A percentile compares a stretch with the other conserved stretches of the same genome.
Evolutionary conservation across 2,329 filamentous ascomycete genomes (phyloP).

Genomic region (Elsinoe arachidis): DNA sequence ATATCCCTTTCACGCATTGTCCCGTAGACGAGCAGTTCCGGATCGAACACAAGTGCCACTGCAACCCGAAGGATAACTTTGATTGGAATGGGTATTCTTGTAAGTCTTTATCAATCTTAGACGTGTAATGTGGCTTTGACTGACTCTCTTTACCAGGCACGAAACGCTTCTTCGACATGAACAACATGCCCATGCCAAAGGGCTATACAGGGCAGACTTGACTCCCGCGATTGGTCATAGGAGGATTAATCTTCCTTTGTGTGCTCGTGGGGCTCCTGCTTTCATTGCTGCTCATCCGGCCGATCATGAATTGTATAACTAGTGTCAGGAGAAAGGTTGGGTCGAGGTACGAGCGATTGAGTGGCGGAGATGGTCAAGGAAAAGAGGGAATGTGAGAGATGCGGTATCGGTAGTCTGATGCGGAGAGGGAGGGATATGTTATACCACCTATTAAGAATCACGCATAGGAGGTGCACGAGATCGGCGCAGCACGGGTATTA

Average conservation of each 20-base stretch:
- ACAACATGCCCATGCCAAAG: constrained; percentile 69
- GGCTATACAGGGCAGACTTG: constrained; percentile 59
- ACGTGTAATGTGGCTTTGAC: neutral
- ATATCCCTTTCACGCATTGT: constrained; percentile 96
- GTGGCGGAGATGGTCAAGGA: neutral
- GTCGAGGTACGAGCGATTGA: neutral
- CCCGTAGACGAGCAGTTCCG: constrained; percentile 81
- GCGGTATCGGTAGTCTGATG: neutral
- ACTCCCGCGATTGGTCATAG: constrained; percentile 15
- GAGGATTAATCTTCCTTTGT: neutral
- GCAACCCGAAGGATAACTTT: constrained; percentile 94
- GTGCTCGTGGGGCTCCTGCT: neutral
- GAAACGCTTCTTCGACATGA: constrained; percentile 74
- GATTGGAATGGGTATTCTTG: constrained; percentile 99
- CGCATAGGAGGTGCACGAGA: neutral
- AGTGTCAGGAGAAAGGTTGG: neutral
- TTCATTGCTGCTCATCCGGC: constrained; percentile 10
- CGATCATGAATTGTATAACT: constrained; percentile 11
- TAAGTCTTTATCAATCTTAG: constrained; percentile 40
- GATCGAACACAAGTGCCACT: constrained; percentile 81
- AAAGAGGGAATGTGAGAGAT: neutral
- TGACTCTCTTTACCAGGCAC: constrained; percentile 53
- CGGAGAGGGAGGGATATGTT: neutral
- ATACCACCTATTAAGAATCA: neutral
- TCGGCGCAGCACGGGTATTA: neutral